phyloP scores from a whole-genome alignment of 2,329 filamentous ascomycete species.

The Trichoderma sp. region DNA sequence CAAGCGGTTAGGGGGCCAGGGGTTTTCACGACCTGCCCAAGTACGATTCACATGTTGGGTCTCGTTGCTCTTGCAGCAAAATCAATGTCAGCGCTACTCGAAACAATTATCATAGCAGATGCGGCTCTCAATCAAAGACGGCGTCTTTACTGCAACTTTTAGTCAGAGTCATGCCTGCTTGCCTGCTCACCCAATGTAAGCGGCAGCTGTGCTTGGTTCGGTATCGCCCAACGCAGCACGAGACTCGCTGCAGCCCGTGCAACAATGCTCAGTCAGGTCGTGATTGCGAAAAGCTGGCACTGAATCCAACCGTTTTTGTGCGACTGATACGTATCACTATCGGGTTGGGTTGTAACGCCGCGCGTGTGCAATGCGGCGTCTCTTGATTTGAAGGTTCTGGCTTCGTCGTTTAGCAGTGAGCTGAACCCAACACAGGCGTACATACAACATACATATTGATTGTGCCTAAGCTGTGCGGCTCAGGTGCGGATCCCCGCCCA shows the following conservation, averaged over 20 bases:
- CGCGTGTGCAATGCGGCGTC: neutral
- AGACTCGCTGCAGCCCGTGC: neutral
- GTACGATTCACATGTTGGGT: neutral
- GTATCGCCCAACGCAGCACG: neutral
- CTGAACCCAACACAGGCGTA: neutral
- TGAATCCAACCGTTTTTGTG: neutral
- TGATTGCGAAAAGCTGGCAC: neutral
- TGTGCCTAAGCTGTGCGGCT: neutral
- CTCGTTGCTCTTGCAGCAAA: neutral
- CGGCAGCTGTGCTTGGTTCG: neutral
- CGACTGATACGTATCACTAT: neutral
- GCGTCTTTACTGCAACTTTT: neutral
- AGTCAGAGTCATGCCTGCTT: neutral
- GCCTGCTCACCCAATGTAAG: neutral
- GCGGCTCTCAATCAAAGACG: neutral
- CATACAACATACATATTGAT: conserved; percentile 9
- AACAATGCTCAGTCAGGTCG: neutral
- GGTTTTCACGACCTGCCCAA: neutral
- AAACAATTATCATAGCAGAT: neutral
- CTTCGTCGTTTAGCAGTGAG: neutral
- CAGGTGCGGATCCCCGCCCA: neutral
- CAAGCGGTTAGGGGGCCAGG: neutral
- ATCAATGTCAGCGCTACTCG: neutral
- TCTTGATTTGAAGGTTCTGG: neutral
- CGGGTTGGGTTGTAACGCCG: neutral